Evolutionary conservation across 2,329 filamentous ascomycete genomes (phyloP), one percentile per base, ranked within the genome.

Genomic region (Chrysosporium keratinophilum): DNA sequence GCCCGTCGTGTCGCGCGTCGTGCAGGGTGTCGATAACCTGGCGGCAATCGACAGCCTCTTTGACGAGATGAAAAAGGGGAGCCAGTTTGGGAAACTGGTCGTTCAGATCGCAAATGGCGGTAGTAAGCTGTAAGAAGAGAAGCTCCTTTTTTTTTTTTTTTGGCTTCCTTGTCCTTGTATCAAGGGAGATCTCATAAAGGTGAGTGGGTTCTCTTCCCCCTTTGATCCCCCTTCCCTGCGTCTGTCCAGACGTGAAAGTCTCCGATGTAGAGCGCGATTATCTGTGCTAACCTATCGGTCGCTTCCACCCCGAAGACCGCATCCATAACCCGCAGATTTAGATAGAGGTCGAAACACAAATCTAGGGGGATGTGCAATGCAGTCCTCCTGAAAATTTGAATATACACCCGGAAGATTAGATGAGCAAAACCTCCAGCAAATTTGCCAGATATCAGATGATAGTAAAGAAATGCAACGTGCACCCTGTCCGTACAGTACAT

Each of bases 81-180:
- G 74, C 58, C 91, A 97, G 69, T 95, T 97, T 74, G 93, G 91
- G 10, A 97, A 97, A 72, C 69, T 97, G 62, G 88, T 96, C 1
- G 80, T 96, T 50, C 50, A 59, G 45, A 54, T 61, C 48, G 53
- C 48, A 6, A 50, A 39, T n/a, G 23, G 7, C 23, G 23, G 23
- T 28, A 28, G 57, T 50, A 58, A 57, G 55, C 48, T 61, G 54
- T 59, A 55, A 47, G 23, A 7, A 28, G 23, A 28, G 23, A 45
- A 19, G 31, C 23, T 11, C 28, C 19, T 28, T 12, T 5, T 19
- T 46, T 3, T 5, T 37, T 23, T 9, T n/a, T 11, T 28, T 45
- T 17, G 10, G 17, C 43, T 2, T 7, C 19, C 17, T 15, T 42
- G 9, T 19, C 9, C 40, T 19, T 42, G 14, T 14, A 42, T 3